Evolutionary conservation across 2,329 filamentous ascomycete genomes (phyloP), one percentile per base, ranked within the genome.

Genomic region (Mycogone perniciosa): DNA sequence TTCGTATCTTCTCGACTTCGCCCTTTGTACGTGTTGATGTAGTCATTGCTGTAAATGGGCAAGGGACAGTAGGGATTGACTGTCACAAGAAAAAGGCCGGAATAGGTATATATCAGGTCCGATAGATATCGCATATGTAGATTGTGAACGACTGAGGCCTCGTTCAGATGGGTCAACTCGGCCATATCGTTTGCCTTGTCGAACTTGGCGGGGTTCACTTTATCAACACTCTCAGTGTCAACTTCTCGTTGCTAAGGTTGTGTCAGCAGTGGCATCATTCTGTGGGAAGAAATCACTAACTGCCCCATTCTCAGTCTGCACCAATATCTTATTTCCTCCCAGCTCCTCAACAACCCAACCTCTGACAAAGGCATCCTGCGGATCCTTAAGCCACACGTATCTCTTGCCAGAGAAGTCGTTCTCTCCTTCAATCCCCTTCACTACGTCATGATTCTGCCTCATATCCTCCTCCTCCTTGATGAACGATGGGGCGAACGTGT

Each of bases 161-260:
- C 93, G 70, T 99, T 99, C 57, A 99, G 76, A 69, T 99, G 93
- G 5, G 93, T 99, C 64, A 99, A 79, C 68, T 99, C 93, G 27
- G 95, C 93, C 93, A 99, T 99, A 69, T 99, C 95, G 72, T 95
- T 90, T 57, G 92, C 92, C 71, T 96, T 99, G 79, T 99, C 93
- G 72, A 99, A 99, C 68, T 99, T 99, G 63, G 92, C 92, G 43
- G 93, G 93, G 71, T 99, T 99, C 74, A 99, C 95, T 71, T 96
- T 97, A 76, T 99, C 95, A 59, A 96, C 90, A 61, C 84, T 86
- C 61, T 97, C 91, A 46, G 81, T 73, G 58, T 92, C 85, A 46
- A 93, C 85, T 64, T 95, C 88, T 59, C 89, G 85, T 82, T 96
- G 89, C 84, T 93, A 59, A 30, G 31, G 31, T 2, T 7, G 11